Percentiles rank a stretch among this genome's conserved stretches.
These are phyloP conservation scores for Stemphylium vesicarium DNA, from an alignment of 2,329 filamentous ascomycete species.

Conservation along the genomic window DNA sequence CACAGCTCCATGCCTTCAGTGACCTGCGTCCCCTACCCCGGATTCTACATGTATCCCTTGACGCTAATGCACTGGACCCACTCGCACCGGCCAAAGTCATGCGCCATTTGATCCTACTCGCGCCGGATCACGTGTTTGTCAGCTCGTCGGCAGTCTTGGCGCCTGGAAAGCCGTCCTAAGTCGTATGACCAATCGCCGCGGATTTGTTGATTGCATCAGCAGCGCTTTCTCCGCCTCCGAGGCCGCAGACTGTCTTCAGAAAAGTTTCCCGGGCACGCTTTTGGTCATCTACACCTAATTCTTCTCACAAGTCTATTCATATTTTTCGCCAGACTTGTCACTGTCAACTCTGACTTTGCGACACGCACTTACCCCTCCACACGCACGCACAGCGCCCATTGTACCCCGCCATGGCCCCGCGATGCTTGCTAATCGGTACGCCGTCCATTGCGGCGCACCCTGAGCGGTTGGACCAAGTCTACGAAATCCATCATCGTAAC, in stretches of 20 bases:
- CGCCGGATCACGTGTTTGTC: conserved; percentile 11
- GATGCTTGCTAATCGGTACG: conserved; percentile 85
- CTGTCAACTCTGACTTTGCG: background rate
- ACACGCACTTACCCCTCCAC: conserved; percentile 4
- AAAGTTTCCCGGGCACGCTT: conserved; percentile 31
- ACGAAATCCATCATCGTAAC: conserved; percentile 74
- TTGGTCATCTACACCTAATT: background rate
- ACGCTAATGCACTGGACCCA: conserved; percentile 13
- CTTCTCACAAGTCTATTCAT: background rate
- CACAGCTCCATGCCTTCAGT: background rate
- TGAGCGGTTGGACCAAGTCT: conserved; percentile 73
- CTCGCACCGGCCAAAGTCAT: conserved; percentile 1
- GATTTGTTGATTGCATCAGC: conserved; percentile 11
- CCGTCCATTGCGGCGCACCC: conserved; percentile 88
- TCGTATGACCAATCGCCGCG: conserved; percentile 21
- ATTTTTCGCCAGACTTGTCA: background rate
- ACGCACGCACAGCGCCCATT: background rate
- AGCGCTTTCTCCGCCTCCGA: conserved; percentile 36
- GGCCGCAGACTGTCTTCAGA: conserved; percentile 30
- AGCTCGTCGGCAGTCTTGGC: background rate
- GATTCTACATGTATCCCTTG: conserved; percentile 11
- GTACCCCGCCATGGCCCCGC: conserved; percentile 48
- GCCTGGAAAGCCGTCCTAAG: background rate
- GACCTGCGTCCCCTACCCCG: conserved; percentile 7
- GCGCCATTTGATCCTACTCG: background rate